Evolutionary conservation across 2,329 filamentous ascomycete species (phyloP).

Genomic region (Phaeophleospora eucalypticola): DNA sequence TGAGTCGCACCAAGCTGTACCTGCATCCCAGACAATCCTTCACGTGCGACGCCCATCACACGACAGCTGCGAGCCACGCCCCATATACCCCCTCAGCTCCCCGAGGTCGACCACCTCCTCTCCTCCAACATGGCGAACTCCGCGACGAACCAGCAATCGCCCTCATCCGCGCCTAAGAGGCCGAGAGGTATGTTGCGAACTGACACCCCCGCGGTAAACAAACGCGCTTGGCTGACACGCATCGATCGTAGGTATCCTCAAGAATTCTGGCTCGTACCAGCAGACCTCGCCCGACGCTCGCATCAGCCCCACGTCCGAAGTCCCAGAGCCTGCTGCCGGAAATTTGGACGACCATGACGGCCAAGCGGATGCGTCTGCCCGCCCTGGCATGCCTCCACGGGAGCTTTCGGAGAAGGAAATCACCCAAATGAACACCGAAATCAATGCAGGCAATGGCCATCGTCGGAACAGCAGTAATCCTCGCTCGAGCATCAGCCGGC

Average conservation of each 20-base stretch:
- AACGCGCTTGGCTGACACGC: slow-evolving; percentile 6
- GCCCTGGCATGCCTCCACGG: slow-evolving; percentile 42
- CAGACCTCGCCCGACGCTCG: slow-evolving; percentile 50
- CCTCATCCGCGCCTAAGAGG: slow-evolving; percentile 36
- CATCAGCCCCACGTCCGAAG: slow-evolving; percentile 42
- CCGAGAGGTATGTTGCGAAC: slow-evolving; percentile 38
- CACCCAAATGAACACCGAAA: slow-evolving; percentile 87
- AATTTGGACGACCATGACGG: slow-evolving; percentile 24
- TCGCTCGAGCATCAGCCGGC: slow-evolving; percentile 64
- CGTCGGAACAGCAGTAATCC: slow-evolving; percentile 75
- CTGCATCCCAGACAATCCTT: background rate
- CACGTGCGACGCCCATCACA: slow-evolving; percentile 1
- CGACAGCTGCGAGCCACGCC: background rate
- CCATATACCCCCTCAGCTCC: background rate
- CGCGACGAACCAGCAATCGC: slow-evolving; percentile 24
- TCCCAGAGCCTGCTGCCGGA: slow-evolving; percentile 22
- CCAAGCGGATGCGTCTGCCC: slow-evolving; percentile 30
- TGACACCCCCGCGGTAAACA: slow-evolving; percentile 1
- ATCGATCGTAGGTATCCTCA: slow-evolving; percentile 71
- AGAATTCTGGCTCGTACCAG: slow-evolving; percentile 69
- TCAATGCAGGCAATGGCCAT: slow-evolving; percentile 78
- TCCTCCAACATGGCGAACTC: slow-evolving; percentile 28
- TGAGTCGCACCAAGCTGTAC: background rate
- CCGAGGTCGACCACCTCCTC: background rate
- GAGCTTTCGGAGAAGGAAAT: slow-evolving; percentile 75